Conservation (phyloP, 352 stramenopile genomes). For the Globisporangium ultimum region DNA sequence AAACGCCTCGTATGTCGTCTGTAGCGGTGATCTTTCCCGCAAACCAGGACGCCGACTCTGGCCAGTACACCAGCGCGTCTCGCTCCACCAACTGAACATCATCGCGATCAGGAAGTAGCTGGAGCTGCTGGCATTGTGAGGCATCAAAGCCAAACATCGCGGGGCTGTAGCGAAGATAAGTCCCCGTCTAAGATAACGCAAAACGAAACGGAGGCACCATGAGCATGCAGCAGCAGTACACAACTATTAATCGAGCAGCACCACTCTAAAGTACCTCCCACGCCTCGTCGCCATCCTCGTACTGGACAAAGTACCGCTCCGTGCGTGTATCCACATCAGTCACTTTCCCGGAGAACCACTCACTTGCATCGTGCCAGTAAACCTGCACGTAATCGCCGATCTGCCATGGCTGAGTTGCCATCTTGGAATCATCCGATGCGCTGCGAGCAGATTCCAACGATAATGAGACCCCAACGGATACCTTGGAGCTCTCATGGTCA, state of each 20-base stretch:
- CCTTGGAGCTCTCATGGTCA: background rate
- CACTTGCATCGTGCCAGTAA: slow-evolving; percentile 37
- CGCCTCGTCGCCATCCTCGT: slow-evolving; percentile 44
- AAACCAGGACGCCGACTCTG: slow-evolving; percentile 38
- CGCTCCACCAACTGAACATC: slow-evolving; percentile 8
- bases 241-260: too few species aligned
- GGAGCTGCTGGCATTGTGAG: slow-evolving; percentile 25
- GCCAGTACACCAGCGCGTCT: slow-evolving; percentile 38
- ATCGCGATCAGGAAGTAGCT: slow-evolving; percentile 19
- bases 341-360: slow-evolving; percentile 40
- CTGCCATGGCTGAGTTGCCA: background rate
- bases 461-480: too few species aligned
- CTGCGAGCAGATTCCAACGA: too few species aligned
- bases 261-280: slow-evolving; percentile 27
- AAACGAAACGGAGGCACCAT: slow-evolving; percentile 6
- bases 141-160: slow-evolving; percentile 2
- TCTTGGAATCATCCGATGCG: too few species aligned
- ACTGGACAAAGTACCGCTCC: slow-evolving; percentile 29
- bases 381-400: slow-evolving; percentile 37
- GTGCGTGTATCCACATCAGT: slow-evolving; percentile 8
- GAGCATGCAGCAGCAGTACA: background rate
- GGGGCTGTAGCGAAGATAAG: slow-evolving; percentile 12
- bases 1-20: slow-evolving; percentile 14
- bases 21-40: slow-evolving; percentile 22
- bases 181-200: background rate